Conservation (phyloP, 345 rosid species). For the Balakata baccata region DNA sequence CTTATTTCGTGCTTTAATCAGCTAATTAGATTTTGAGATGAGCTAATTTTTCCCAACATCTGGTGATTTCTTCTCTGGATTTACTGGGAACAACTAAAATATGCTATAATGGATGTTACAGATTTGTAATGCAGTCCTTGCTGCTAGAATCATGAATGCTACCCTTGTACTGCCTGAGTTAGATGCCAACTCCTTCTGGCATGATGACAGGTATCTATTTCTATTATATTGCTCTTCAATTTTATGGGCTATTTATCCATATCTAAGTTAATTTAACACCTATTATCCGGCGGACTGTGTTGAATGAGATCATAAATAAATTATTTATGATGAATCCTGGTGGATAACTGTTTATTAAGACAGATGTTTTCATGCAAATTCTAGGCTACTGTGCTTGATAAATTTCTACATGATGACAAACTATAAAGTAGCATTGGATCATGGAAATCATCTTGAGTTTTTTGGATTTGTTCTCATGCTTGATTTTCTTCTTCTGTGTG, state of each 20-base stretch:
- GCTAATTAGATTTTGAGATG: neutral
- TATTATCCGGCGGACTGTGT: neutral
- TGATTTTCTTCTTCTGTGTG: neutral
- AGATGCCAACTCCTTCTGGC: slow-evolving; percentile 99
- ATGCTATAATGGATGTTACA: slow-evolving; percentile 30
- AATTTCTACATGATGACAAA: neutral
- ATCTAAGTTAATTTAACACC: neutral
- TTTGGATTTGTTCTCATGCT: neutral
- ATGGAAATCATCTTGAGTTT: neutral
- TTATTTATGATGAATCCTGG: neutral
- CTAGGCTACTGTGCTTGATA: neutral
- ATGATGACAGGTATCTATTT: slow-evolving; percentile 76
- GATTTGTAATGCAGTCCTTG: slow-evolving; percentile 99
- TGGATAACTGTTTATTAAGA: neutral
- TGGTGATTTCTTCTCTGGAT: neutral
- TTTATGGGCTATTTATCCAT: neutral
- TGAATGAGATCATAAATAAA: neutral
- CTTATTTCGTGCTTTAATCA: neutral
- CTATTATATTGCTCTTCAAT: neutral
- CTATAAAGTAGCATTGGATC: neutral
- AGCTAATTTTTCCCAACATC: neutral
- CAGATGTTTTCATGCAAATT: neutral
- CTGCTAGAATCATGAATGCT: slow-evolving; percentile 99
- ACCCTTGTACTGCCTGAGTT: slow-evolving; percentile 93
- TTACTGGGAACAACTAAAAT: slow-evolving; percentile 9